These are phyloP conservation scores for Penicillium fuscoglaucum DNA, from an alignment of 2,329 filamentous ascomycete species.

Conservation along the genomic window DNA sequence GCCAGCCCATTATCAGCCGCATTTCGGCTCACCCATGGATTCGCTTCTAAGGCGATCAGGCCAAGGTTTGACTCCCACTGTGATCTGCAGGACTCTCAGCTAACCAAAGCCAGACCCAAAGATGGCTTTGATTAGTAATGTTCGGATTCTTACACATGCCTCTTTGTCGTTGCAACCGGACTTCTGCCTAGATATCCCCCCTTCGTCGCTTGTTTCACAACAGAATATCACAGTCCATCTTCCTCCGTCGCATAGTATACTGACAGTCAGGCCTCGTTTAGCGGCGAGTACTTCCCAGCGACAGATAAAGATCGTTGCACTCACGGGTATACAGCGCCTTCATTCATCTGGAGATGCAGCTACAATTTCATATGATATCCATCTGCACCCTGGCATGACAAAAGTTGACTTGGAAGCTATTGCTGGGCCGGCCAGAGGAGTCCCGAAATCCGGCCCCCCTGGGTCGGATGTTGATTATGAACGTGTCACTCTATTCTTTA, in stretches of 20 bases:
- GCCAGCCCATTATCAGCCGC: slow-evolving; percentile 18
- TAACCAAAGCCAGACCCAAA: slow-evolving; percentile 45
- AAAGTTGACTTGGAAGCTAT: slow-evolving; percentile 76
- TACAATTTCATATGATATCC: slow-evolving; percentile 73
- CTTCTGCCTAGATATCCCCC: slow-evolving; percentile 64
- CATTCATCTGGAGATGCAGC: slow-evolving; percentile 53
- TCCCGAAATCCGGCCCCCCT: slow-evolving; percentile 56
- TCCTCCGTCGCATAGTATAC: slow-evolving; percentile 64
- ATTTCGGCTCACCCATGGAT: slow-evolving; percentile 38
- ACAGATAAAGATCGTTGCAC: slow-evolving; percentile 74
- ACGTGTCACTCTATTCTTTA: slow-evolving; percentile 72
- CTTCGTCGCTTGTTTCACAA: slow-evolving; percentile 65
- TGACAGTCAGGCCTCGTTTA: slow-evolving; percentile 70
- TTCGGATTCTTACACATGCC: slow-evolving; percentile 69
- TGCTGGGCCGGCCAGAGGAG: slow-evolving; percentile 64
- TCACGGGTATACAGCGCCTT: slow-evolving; percentile 64
- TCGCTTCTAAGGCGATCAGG: slow-evolving; percentile 45
- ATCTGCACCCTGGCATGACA: slow-evolving; percentile 71
- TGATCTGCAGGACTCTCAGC: background rate
- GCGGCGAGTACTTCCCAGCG: slow-evolving; percentile 64
- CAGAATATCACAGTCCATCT: slow-evolving; percentile 73
- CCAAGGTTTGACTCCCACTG: slow-evolving; percentile 45
- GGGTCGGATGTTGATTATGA: slow-evolving; percentile 68
- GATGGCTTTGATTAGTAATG: slow-evolving; percentile 66
- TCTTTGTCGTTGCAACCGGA: slow-evolving; percentile 62